Conservation (phyloP, 1,284 basidiomycete genomes). For the Cryptococcus depauperatus region DNA sequence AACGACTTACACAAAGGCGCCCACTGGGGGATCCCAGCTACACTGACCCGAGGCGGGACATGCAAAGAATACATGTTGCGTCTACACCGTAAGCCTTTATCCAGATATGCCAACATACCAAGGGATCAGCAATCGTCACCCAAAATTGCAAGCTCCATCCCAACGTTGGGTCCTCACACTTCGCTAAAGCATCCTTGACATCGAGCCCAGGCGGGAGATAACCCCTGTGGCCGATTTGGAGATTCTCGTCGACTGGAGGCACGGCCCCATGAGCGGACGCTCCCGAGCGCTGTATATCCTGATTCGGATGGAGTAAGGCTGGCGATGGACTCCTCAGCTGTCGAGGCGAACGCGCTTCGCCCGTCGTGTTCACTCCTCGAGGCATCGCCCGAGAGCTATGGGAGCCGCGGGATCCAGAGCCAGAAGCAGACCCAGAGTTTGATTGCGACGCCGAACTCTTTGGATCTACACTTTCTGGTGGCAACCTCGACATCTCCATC, state of each 20-base stretch:
- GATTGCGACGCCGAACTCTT: background rate
- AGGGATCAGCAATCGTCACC: conserved; percentile 43
- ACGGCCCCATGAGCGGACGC: too few species aligned
- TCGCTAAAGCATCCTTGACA: conserved; percentile 29
- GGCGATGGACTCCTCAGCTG: background rate
- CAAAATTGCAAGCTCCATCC: conserved; percentile 43
- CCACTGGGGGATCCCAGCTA: conserved; percentile 84
- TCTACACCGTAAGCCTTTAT: conserved; percentile 48
- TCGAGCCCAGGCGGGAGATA: conserved; percentile 28
- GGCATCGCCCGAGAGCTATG: background rate
- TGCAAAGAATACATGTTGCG: conserved; percentile 75
- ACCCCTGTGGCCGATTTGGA: conserved; percentile 14
- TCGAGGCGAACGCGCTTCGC: background rate
- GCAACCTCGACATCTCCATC: background rate
- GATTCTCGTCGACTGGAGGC: too few species aligned
- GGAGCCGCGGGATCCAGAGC: background rate
- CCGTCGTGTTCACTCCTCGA: background rate
- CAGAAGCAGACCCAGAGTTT: background rate
- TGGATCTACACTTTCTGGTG: background rate
- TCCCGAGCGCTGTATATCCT: too few species aligned
- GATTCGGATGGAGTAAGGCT: too few species aligned
- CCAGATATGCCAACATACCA: too few species aligned
- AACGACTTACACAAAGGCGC: conserved; percentile 62
- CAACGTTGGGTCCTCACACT: conserved; percentile 36
- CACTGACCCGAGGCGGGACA: conserved; percentile 74